Evolutionary conservation across 768 basidiomycete genomes (phyloP), one percentile per base, ranked within the genome.

Genomic region (Pulveroboletus sp.): DNA sequence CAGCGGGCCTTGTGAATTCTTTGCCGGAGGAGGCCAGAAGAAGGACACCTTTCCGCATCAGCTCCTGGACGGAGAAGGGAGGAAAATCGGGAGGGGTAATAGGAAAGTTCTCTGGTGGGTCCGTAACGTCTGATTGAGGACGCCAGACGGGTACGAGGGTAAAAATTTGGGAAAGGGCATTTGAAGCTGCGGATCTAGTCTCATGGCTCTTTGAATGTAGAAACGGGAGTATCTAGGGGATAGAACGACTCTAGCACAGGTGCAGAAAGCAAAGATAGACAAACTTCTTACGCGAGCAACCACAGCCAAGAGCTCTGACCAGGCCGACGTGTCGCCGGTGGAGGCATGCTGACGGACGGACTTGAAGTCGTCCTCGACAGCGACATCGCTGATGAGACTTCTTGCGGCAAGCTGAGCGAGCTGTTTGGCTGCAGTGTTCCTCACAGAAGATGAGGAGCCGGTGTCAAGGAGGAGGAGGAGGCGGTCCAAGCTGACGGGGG

Each of bases 401-500:
- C 92, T 86, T 17, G 82, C 85, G 0, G 93, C 93, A 46, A 99
- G 76, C 55, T 94, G 90, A 0, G 93, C 93, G 39, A 99, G 77
- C 67, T 99, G 96, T 62, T 92, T 93, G 5, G 94, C 94, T 0
- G 96, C 95, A n/a, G 96, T 96, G 55, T 83, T 83, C 64, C 94
- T 82, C 57, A 99, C 86, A 43, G 88, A 86, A 37, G 79, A 71
- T 4, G 93, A 93, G 11, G 95, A 94, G 39, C 96, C 96, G 33
- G 93, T 93, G 68, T 97, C 94, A 55, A 99, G 82, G 39, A 99
- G 80, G 61, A 91, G 80, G 67, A 99, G 84, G 74, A 99, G 87
- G 70, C 96, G 86, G 79, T 98, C 96, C 75, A 97, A 84, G 76
- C 94, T 95, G 44, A 8, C 1, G 21, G 21, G 21, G 21, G 11